Base-by-base conservation (phyloP, 192 early-diverging fungal species). In the Backusella mclennaniae region DNA sequence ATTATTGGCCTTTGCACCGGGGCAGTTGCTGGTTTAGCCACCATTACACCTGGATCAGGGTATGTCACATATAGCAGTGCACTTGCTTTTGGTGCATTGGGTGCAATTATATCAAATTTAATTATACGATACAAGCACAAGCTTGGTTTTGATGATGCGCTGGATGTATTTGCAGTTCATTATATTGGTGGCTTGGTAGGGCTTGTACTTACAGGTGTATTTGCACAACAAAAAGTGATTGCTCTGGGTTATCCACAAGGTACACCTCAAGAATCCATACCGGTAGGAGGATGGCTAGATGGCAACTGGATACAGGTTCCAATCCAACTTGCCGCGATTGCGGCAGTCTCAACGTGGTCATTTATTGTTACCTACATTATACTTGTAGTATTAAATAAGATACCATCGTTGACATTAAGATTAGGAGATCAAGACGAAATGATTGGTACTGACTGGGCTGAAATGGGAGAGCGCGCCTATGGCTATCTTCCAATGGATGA, bases 1-100 rank as follows among this genome's bases (percentile, higher is more conserved):
- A 89, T 89, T 71, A 89, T 97, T 63, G 95, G 92, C n/a, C 92
- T 94, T 77, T 97, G 95, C 84, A 91, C 92, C 11, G 96, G 96
- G 46, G 95, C 94, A 15, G 92, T 97, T 11, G 93, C 93, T 19
- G 96, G 93, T 17, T 87, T 97, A 77, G 96, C 95, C 0, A 93
- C 90, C 53, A 92, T 97, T 73, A 97, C 96, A 17, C 96, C 96
- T 0, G 95, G 90, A 1, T 86, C 92, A n/a, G 94, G 95, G 68
- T 93, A 85, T 73, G 93, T 96, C 26, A 86, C 82, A 42, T 88
- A 92, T n/a, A 90, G 90, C 78, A 89, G 90, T 21, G 85, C 93
- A 5, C 78, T 96, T 46, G 90, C 91, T 68, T 92, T 95, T 86
- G 96, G 96, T 31, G 66, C 87, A 29, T 75, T 93, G 36, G 87